Conservation (phyloP, 2,329 filamentous ascomycete species). For the Amauroascus niger region DNA sequence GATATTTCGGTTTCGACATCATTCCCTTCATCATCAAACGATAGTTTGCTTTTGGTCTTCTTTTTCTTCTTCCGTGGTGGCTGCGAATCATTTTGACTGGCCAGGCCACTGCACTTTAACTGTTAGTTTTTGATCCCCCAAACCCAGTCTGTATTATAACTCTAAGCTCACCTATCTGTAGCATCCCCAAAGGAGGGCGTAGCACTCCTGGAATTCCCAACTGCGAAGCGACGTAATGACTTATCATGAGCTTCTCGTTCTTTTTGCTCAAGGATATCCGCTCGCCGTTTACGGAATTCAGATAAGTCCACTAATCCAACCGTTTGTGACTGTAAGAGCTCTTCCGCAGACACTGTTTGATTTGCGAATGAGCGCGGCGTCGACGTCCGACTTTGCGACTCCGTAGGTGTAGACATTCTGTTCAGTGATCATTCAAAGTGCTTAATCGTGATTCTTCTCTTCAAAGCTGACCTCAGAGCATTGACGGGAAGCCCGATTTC, state of each 20-base stretch:
- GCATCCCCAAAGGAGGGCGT: constrained; percentile 41
- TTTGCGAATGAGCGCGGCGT: constrained; percentile 55
- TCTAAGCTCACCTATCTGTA: constrained; percentile 49
- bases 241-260: constrained; percentile 67
- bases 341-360: constrained; percentile 66
- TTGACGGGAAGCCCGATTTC: too few relatives aligned
- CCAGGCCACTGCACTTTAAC: constrained; percentile 48
- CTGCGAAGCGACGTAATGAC: constrained; percentile 38
- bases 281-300: constrained; percentile 91
- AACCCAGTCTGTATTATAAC: neutral
- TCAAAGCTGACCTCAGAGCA: neutral
- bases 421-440: neutral
- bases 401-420: constrained; percentile 22
- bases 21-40: constrained; percentile 55
- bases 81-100: constrained; percentile 36
- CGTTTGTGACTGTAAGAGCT: constrained; percentile 73
- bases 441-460: too few relatives aligned
- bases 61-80: constrained; percentile 50
- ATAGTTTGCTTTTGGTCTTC: constrained; percentile 55
- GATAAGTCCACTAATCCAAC: constrained; percentile 85
- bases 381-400: constrained; percentile 34
- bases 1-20: constrained; percentile 43
- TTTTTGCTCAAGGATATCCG: constrained; percentile 85
- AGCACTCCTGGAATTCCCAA: constrained; percentile 41
- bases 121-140: constrained; percentile 38